A percentile compares a stretch with the other conserved stretches of the same genome.
Evolutionary conservation across 2,329 filamentous ascomycete species (phyloP).

Genomic region (Aurifilum marmelostoma): DNA sequence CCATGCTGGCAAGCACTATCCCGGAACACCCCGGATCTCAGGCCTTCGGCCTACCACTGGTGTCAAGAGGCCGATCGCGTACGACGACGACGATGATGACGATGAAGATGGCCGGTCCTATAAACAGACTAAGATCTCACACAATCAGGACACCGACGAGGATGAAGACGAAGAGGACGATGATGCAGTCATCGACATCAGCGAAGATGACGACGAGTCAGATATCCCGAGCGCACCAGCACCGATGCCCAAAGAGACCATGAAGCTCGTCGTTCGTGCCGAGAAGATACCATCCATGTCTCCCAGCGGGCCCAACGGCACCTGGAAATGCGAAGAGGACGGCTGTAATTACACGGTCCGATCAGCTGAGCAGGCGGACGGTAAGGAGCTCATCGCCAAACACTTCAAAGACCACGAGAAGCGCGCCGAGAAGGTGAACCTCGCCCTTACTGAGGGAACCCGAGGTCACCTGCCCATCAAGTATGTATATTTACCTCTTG

Average conservation of each 20-base stretch:
- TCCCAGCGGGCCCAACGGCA: constrained; percentile 61
- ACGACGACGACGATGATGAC: constrained; percentile 37
- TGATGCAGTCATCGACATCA: constrained; percentile 31
- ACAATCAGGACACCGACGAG: constrained; percentile 41
- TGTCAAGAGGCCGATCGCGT: constrained; percentile 31
- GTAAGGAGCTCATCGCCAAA: constrained; percentile 58
- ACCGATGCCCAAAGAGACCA: constrained; percentile 34
- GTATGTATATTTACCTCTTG: constrained; percentile 49
- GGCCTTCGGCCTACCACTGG: constrained; percentile 18
- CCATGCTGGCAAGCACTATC: constrained; percentile 32
- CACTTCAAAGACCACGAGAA: constrained; percentile 66
- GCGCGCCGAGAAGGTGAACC: constrained; percentile 52
- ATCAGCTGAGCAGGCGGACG: constrained; percentile 58
- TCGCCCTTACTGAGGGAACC: constrained; percentile 60
- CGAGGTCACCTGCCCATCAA: constrained; percentile 59
- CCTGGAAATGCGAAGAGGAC: constrained; percentile 68
- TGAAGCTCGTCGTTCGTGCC: constrained; percentile 51
- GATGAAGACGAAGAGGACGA: constrained; percentile 22
- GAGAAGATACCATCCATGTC: constrained; percentile 53
- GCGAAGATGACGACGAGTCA: constrained; percentile 20
- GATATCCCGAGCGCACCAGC: constrained; percentile 25
- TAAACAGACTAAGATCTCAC: constrained; percentile 42
- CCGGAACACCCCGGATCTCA: constrained; percentile 19
- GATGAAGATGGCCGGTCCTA: constrained; percentile 39
- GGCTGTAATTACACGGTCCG: constrained; percentile 68